A percentile compares a stretch with the other conserved stretches of the same genome.
phyloP scores from a whole-genome alignment of 2,329 filamentous ascomycete species.

The Cladosporium oxysporum region DNA sequence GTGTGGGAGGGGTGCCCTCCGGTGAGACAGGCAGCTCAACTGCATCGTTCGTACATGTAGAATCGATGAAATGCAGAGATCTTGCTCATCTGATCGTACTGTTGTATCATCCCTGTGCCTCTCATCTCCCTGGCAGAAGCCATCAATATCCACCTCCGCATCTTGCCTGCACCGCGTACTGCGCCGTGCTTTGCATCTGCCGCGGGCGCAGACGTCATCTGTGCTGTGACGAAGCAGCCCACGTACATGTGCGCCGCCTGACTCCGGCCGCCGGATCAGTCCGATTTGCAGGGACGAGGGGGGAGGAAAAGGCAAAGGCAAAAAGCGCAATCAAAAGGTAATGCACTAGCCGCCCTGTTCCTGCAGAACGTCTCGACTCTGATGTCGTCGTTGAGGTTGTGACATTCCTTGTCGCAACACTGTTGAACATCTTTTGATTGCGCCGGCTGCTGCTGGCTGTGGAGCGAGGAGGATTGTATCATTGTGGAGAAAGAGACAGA shows the following conservation, averaged over 20 bases:
- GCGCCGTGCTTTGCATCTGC: conserved; percentile 9
- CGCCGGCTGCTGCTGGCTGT: conserved; percentile 1
- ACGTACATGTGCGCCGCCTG: conserved; percentile 14
- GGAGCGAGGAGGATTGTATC: conserved; percentile 1
- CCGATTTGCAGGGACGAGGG: conserved; percentile 6
- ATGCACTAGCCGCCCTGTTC: conserved; percentile 7
- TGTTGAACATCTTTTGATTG: background rate
- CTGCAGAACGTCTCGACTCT: conserved; percentile 11
- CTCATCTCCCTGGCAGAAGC: conserved; percentile 3
- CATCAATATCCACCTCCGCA: conserved; percentile 10
- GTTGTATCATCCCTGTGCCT: conserved; percentile 7
- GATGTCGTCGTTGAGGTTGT: conserved; percentile 3
- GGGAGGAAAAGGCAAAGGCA: background rate
- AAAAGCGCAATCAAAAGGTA: conserved; percentile 3
- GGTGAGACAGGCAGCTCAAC: background rate
- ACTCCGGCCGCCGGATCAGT: conserved; percentile 10
- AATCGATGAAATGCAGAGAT: background rate
- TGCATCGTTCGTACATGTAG: background rate
- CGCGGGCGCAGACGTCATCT: conserved; percentile 14
- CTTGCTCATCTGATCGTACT: background rate
- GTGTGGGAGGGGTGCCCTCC: background rate
- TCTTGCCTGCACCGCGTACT: background rate
- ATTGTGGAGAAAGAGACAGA: conserved; percentile 7
- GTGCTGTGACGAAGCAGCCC: conserved; percentile 6
- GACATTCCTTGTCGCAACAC: conserved; percentile 1